Base-by-base conservation (phyloP, 306 rosid species). In the Mimosa bimucronata region DNA sequence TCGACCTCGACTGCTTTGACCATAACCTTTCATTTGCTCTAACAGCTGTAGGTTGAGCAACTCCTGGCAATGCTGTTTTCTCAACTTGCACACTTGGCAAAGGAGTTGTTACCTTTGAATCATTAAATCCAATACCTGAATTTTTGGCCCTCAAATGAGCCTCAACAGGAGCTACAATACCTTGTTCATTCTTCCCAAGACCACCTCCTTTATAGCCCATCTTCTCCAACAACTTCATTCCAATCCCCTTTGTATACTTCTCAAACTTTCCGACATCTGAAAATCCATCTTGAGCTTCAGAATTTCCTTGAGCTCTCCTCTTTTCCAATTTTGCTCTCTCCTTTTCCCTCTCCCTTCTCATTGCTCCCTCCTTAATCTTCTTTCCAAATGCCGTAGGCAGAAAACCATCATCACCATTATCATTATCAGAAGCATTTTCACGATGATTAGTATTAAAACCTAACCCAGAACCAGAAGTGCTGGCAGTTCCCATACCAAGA, bases 141-240 rank as follows among this genome's bases (percentile, higher is more conserved):
- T 90, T 90, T 86, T 89, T 93, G 6, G 90, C 97, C 88, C 97
- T 89, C 93, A 90, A n/a, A 77, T 78, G 89, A 1, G 93, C 94
- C 84, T 93, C 92, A 29, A 93, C 84, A 0, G 99, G 98, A 23
- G 90, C 82, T 31, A 91, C 65, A 81, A 95, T 95, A 55, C 99
- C 99, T 62, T 95, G 98, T 85, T 86, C 81, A 67, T 93, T 91
- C 88, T 83, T 91, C 38, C 99, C 99, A 74, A 95, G 98, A 42
- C 98, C 99, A 10, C 97, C 99, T 65, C 99, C 98, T 87, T 81
- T 90, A 83, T 95, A 95, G 12, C 99, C 99, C 99, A 95, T 95
- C 68, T 88, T 93, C 87, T 86, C 89, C 80, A 93, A 85, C 78
- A 95, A 75, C 88, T 87, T 91, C 92, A 89, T 46, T 34, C 98